Percentiles rank a stretch among this genome's conserved stretches.
These are phyloP conservation scores for Vinca minor DNA, from an alignment of 257 asterid genomes.

Conservation along the genomic window DNA sequence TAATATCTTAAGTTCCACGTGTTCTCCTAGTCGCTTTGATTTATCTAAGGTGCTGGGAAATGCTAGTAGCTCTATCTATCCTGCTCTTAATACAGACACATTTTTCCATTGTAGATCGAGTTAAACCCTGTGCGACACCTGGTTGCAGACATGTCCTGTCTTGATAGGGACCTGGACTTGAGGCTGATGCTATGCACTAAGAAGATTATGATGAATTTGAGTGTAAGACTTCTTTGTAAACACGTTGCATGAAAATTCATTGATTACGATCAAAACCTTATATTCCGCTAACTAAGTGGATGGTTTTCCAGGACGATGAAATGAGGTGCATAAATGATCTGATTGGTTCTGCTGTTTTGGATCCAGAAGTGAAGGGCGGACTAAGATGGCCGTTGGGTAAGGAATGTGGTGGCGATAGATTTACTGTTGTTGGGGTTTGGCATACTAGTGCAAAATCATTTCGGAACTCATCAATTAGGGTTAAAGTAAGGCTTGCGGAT, in stretches of 20 bases:
- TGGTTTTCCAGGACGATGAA: conserved; percentile 41
- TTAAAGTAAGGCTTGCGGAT: conserved; percentile 39
- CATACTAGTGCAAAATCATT: conserved; percentile 31
- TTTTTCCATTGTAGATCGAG: conserved; percentile 25
- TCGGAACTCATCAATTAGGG: conserved; percentile 29
- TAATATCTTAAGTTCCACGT: neutral
- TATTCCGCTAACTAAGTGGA: conserved; percentile 4
- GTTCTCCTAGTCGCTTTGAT: neutral
- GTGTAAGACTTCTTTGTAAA: conserved; percentile 20
- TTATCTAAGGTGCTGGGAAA: neutral
- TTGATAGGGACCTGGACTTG: conserved; percentile 34
- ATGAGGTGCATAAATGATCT: conserved; percentile 24
- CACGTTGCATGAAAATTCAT: neutral
- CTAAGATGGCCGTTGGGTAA: conserved; percentile 44
- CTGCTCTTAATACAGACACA: neutral
- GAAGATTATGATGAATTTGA: conserved; percentile 22
- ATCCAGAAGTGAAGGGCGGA: conserved; percentile 42
- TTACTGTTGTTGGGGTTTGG: conserved; percentile 33
- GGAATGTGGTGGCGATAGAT: conserved; percentile 31
- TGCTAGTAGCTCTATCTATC: neutral
- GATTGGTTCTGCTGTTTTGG: conserved; percentile 34
- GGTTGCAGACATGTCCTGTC: conserved; percentile 43
- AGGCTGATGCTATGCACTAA: conserved; percentile 43
- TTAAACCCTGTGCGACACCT: conserved; percentile 36
- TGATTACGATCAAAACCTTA: neutral